Conservation (phyloP, 2,329 filamentous ascomycete genomes). For the Cytospora paraplurivora region DNA sequence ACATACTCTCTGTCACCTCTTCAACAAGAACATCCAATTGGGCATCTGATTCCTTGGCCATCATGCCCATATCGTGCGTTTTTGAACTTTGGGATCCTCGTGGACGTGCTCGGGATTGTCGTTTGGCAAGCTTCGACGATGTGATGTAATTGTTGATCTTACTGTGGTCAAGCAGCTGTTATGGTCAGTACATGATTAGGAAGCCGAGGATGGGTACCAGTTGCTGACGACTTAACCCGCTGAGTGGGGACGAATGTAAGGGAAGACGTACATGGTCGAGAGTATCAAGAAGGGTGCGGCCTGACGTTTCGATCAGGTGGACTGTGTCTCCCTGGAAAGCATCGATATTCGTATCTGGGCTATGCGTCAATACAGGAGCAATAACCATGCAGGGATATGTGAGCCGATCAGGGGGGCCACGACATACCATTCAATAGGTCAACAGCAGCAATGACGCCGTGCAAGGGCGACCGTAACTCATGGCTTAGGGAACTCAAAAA, state of each 20-base stretch:
- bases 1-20: conserved; percentile 39
- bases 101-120: background rate
- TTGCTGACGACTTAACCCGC: background rate
- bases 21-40: conserved; percentile 38
- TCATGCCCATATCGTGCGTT: conserved; percentile 33
- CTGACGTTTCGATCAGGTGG: conserved; percentile 51
- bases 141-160: conserved; percentile 48
- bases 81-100: conserved; percentile 13
- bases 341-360: conserved; percentile 43
- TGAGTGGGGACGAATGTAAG: background rate
- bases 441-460: conserved; percentile 57
- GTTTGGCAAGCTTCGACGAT: conserved; percentile 12
- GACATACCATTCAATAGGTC: conserved; percentile 46
- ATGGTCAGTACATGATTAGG: background rate
- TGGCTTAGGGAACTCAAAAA: conserved; percentile 61
- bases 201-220: background rate
- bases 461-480: conserved; percentile 58
- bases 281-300: conserved; percentile 51
- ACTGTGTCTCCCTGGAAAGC: conserved; percentile 47
- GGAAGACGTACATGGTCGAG: conserved; percentile 43
- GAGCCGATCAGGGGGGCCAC: background rate
- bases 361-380: background rate
- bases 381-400: background rate
- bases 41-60: conserved; percentile 37
- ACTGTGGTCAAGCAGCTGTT: conserved; percentile 47